phyloP scores from a whole-genome alignment of 768 basidiomycete species.

The Tylopilus vinaceipallidus region DNA sequence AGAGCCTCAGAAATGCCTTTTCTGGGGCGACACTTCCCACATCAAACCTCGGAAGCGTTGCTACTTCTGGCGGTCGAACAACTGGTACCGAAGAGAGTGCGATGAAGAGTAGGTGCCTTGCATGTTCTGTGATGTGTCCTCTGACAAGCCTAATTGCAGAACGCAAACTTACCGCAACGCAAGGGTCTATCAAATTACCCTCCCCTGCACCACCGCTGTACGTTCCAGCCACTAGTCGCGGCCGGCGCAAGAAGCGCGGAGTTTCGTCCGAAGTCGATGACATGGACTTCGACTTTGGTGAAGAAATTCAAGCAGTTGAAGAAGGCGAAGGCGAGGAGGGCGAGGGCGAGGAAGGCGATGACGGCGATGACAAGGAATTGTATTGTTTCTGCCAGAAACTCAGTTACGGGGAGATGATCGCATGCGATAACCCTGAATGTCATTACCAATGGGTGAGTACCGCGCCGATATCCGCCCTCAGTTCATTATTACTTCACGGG shows the following conservation, averaged over 20 bases:
- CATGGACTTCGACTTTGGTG: constrained; percentile 34
- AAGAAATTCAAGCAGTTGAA: constrained; percentile 29
- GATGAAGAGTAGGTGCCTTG: constrained; percentile 27
- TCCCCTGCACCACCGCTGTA: constrained; percentile 35
- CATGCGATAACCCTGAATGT: constrained; percentile 57
- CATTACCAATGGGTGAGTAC: constrained; percentile 61
- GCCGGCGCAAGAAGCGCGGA: constrained; percentile 36
- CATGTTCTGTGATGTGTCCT: background rate
- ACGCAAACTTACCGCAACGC: constrained; percentile 29
- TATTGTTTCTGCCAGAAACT: constrained; percentile 65
- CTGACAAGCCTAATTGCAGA: constrained; percentile 18
- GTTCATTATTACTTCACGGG: background rate
- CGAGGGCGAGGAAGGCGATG: constrained; percentile 47
- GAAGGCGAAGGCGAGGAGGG: constrained; percentile 35
- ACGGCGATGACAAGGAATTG: constrained; percentile 53
- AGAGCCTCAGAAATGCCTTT: constrained; percentile 37
- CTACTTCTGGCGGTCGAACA: constrained; percentile 13
- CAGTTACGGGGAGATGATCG: constrained; percentile 69
- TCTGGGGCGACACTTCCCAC: constrained; percentile 27
- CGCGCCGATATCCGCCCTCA: background rate
- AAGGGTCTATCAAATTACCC: constrained; percentile 34
- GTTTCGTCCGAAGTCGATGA: constrained; percentile 36
- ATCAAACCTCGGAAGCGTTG: constrained; percentile 3
- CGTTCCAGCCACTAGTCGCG: constrained; percentile 27
- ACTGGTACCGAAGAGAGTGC: constrained; percentile 25